Evolutionary conservation across 2,329 filamentous ascomycete species (phyloP), one percentile per base, ranked within the genome.

Genomic region (Davidsoniella eucalypti): DNA sequence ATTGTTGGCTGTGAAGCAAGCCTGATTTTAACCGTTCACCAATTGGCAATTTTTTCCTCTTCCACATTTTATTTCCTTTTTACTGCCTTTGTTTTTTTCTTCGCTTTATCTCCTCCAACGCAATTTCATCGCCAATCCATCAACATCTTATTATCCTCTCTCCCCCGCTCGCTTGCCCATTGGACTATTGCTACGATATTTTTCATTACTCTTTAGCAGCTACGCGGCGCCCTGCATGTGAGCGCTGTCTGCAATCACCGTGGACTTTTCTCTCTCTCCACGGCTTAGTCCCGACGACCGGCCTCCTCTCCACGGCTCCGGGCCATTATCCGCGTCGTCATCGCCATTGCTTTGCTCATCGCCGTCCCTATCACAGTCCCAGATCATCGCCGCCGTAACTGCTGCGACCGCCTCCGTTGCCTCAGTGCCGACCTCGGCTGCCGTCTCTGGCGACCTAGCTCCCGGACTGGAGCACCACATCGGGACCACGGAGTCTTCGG

Each of bases 221-320:
- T 33, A 17, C 18, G 23, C 47, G 51, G 51, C 51, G 51, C 51
- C 51, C 51, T 53, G 51, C 51, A 50, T 53, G 47, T 53, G 51
- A 53, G 51, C 51, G 51, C 47, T 49, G 51, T 10, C 38, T 42
- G 21, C 17, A 25, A 18, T 39, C 38, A 53, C 21, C 17, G 51
- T 53, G 51, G 51, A 53, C 44, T 47, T 38, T 53, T 47, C 44
- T 50, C 51, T 50, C 38, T 50, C 51, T 52, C 50, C 50, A 50
- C 51, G 48, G 44, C 51, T 50, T 37, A 47, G 46, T 50, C 47
- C 47, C 25, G 51, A 53, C 51, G 51, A 53, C 29, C 51, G 47
- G 44, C 51, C 51, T 41, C 39, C 51, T 53, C 47, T 23, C 14
- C 47, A 44, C 25, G 51, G 51, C 26, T 44, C 47, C 29, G 44